Conservation (phyloP, 495 filamentous ascomycete genomes). For the Hyaloscypha bicolor region DNA sequence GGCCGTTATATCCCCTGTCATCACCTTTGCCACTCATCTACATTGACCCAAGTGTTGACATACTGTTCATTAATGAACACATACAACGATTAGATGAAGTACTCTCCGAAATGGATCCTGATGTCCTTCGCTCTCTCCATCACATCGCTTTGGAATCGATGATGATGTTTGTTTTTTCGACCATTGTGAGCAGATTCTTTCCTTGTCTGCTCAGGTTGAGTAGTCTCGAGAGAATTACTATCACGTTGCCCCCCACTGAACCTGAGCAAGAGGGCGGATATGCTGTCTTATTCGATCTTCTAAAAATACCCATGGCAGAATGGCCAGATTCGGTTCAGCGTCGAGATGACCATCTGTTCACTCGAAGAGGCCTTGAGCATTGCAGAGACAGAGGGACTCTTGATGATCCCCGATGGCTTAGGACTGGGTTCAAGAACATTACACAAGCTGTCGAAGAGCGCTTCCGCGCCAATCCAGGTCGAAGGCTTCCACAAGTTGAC, state of each 20-base stretch:
- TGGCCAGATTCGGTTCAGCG: neutral
- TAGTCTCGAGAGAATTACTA: neutral
- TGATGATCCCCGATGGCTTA: neutral
- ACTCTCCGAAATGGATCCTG: neutral
- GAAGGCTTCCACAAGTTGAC: neutral
- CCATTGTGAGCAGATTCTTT: neutral
- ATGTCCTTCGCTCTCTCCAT: neutral
- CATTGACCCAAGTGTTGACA: conserved; percentile 2
- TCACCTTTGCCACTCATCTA: neutral
- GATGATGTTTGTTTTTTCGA: neutral
- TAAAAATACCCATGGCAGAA: neutral
- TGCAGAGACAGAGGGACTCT: neutral
- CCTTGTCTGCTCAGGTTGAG: neutral
- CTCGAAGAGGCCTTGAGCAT: neutral
- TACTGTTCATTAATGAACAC: neutral
- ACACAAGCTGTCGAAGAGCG: neutral
- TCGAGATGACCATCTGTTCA: neutral
- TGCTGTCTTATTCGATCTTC: neutral
- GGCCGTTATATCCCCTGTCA: neutral
- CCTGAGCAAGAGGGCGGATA: neutral
- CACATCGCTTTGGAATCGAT: neutral
- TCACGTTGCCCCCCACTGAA: neutral
- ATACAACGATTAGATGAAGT: neutral
- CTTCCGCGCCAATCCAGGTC: neutral
- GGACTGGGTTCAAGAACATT: neutral